Evolutionary conservation across 2,329 filamentous ascomycete genomes (phyloP), one percentile per base, ranked within the genome.

Genomic region (Incumbomyces lentus): DNA sequence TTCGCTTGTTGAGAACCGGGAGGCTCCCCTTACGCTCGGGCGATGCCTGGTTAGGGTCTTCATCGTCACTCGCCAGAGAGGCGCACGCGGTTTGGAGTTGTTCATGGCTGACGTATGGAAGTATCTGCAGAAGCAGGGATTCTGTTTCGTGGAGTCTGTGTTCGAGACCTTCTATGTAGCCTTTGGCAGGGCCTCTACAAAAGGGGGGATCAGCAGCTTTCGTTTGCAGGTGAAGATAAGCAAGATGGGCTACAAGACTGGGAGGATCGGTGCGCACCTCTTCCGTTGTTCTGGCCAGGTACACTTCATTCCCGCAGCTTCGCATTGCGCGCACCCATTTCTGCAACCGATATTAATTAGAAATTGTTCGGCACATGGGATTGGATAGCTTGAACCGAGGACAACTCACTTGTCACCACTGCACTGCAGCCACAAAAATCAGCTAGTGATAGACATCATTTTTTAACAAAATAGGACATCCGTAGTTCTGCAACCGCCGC

Each of bases 121-220:
- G 57, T 6, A 70, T 46, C 16, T 57, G 61, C 7, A 71, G 48
- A 11, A 71, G 56, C 12, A 65, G 58, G 1, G 52, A 59, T 49
- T 71, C 68, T 0, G 68, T 69, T 39, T 68, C 62, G 37, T 63
- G 60, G 1, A 71, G 60, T 32, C 68, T 61, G 18, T 66, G 59
- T 39, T 70, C 68, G 14, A 71, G 52, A 13, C 65, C 63, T 55
- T 70, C 68, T 14, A 66, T 62, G 43, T 71, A 69, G 6, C 68
- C 68, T 50, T 70, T 71, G n/a, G 67, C 63, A 6, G 68, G 68
- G 1, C 68, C 68, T 42, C 68, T 70, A 32, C 19, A 19, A n/a
- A 35, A 4, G n/a, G 12, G 31, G 42, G 36, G 22, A 43, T 44
- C 35, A 48, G 35, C 11, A 33, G 38, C 14, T 34, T 19, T 29